Base-by-base conservation (phyloP, 23 red algal species). In the Gracilaria domingensis region DNA sequence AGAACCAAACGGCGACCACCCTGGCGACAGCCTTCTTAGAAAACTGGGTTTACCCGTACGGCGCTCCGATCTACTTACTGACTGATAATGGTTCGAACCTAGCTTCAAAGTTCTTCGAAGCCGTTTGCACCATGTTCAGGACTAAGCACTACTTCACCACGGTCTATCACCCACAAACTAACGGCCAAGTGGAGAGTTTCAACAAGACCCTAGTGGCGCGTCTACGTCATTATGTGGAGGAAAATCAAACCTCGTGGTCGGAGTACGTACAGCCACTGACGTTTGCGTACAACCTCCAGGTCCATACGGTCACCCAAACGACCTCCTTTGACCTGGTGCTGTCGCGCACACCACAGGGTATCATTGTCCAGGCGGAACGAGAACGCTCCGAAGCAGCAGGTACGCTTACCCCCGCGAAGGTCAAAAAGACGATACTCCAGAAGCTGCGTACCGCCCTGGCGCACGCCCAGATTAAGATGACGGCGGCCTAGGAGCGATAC, bases 11-110 rank as follows among this genome's bases (percentile, higher is more conserved):
- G 42, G 4, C 42, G 11, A 4, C 42, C 42, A 11, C 42, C 42
- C 11, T 79, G 25, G 75, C 75, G 2, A 8, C 2, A 2, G 50
- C 50, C 12, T 79, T 79, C 40, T 21, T 45, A 4, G 21, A 79
- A 7, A 79, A 79, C 51, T 79, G 40, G 3, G 38, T 79, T 21
- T 28, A 54, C 50, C 8, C 75, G 75, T 79, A 79, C 50, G 75
- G 75, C 1, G 16, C 36, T 4, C 50, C 32, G 9, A 30, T 79
- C 13, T 79, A 54, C 50, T 37, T 79, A 3, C 50, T 51, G 11
- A 45, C 33, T 9, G 75, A 50, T 32, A 79, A 51, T 40, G 75
- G 40, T 54, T 12, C 12, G 5, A 32, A 45, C 28, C 5, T 79
- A 29, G 75, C 9, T 12, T 38, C 75, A 1, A 79, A 79, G 40